phyloP scores from a whole-genome alignment of 1,284 basidiomycete genomes.

The Takashimella tepidaria region DNA sequence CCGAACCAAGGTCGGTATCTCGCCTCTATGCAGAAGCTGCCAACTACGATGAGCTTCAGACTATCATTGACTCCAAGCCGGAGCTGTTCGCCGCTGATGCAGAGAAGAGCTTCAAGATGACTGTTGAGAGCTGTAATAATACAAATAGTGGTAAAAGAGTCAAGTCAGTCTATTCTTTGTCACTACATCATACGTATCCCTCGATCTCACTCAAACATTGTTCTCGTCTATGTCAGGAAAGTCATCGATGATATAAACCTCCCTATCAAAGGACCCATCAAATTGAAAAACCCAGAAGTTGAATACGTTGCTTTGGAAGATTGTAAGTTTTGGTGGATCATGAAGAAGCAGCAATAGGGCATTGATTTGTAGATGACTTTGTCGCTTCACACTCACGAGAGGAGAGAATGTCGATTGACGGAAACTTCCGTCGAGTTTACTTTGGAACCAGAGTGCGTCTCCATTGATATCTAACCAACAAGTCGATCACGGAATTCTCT shows the following conservation, averaged over 20 bases:
- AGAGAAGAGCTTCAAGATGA: slow-evolving; percentile 72
- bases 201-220: neutral
- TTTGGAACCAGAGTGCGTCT: slow-evolving; percentile 78
- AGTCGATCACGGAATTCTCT: too few relatives aligned
- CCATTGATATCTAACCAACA: neutral
- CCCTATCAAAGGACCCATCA: slow-evolving; percentile 73
- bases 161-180: neutral
- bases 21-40: slow-evolving; percentile 68
- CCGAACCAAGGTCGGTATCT: slow-evolving; percentile 68
- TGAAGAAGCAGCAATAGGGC: slow-evolving; percentile 1
- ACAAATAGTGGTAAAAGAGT: neutral
- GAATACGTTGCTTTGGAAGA: slow-evolving; percentile 82
- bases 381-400: slow-evolving; percentile 22
- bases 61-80: slow-evolving; percentile 52
- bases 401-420: slow-evolving; percentile 52
- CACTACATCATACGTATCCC: neutral
- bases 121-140: slow-evolving; percentile 65
- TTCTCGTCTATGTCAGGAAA: too few relatives aligned
- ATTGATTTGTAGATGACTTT: slow-evolving; percentile 30
- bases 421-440: slow-evolving; percentile 63
- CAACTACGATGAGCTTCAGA: slow-evolving; percentile 67
- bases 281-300: slow-evolving; percentile 75
- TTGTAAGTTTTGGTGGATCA: slow-evolving; percentile 55
- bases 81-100: slow-evolving; percentile 60
- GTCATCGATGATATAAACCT: slow-evolving; percentile 60